Base-by-base conservation (phyloP, 192 early-diverging fungal species). In the Gorgonomyces haynaldii region DNA sequence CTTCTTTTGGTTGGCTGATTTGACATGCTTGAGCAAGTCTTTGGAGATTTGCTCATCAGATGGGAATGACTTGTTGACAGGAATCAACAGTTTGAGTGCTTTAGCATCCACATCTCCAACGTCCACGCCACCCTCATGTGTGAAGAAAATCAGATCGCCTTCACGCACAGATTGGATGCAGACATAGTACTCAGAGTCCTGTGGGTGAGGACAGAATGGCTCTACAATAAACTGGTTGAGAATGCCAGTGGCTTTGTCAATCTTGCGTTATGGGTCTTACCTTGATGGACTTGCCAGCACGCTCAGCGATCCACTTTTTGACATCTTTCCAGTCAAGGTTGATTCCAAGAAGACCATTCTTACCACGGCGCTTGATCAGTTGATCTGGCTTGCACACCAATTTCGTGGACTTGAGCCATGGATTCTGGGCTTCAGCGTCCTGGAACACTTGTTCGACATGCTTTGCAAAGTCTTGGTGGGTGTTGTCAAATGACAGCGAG, bases 101-200 rank as follows among this genome's bases (percentile, higher is more conserved):
- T 98, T 96, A 42, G 91, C 87, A 57, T 96, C 95, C 17, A 98
- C 95, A 68, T 98, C 95, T 62, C 95, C 95, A 37, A 98, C 78
- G 52, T 98, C 95, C 31, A 98, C 85, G 48, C 95, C 95, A 58
- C 95, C 95, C 71, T 98, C 91, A 69, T 94, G 90, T 29, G 94
- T 95, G 62, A 95, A 98, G 50, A 90, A 80, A 42, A 98, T 91
- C 61, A 84, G 76, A 70, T 98, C 91, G 44, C 95, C 95, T 30
- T 95, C 83, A 57, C 94, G 86, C 44, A 81, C 80, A 42, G 86
- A 86, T 72, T 95, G 91, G 70, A 98, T 93, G 70, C 86, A 88
- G 41, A 96, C 78, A 65, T 95, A 98, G 76, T 91, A 94, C 72
- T 98, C 95, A 35, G 85, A 85, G 59, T 89, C 80, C 52, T 75